Evolutionary conservation across 2,329 filamentous ascomycete species (phyloP).

Genomic region (Colletotrichum shisoi): DNA sequence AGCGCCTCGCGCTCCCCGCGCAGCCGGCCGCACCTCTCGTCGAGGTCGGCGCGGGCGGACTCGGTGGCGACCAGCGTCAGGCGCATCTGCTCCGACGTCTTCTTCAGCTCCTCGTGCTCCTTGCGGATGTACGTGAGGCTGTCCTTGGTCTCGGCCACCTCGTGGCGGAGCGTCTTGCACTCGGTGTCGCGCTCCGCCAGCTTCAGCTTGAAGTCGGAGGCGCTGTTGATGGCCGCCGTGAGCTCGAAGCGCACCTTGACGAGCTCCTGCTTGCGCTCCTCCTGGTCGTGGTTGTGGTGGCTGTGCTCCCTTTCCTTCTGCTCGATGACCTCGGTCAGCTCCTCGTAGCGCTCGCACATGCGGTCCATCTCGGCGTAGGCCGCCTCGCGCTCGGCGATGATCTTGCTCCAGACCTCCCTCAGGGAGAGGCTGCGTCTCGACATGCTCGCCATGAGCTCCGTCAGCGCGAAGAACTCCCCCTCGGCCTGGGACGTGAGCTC

Average conservation of each 20-base stretch:
- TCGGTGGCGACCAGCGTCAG: conserved; percentile 15
- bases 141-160: conserved; percentile 23
- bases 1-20: conserved; percentile 27
- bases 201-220: conserved; percentile 28
- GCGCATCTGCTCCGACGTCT: conserved; percentile 22
- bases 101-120: conserved; percentile 30
- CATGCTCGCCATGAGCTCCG: conserved; percentile 34
- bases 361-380: conserved; percentile 30
- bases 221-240: conserved; percentile 13
- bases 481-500: conserved; percentile 33
- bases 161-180: conserved; percentile 21
- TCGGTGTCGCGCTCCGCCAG: conserved; percentile 25
- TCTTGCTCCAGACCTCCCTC: conserved; percentile 33
- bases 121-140: conserved; percentile 16
- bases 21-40: conserved; percentile 16
- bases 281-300: conserved; percentile 24
- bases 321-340: conserved; percentile 28
- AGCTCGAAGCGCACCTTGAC: conserved; percentile 26
- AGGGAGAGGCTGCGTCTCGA: conserved; percentile 23
- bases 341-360: conserved; percentile 28
- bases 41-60: conserved; percentile 21
- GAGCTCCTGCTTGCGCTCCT: conserved; percentile 30
- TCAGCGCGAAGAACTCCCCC: conserved; percentile 31
- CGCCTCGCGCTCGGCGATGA: conserved; percentile 28
- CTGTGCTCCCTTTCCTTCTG: conserved; percentile 27